Conservation (phyloP, 2,329 filamentous ascomycete genomes). For the Stachybotrys chartarum region DNA sequence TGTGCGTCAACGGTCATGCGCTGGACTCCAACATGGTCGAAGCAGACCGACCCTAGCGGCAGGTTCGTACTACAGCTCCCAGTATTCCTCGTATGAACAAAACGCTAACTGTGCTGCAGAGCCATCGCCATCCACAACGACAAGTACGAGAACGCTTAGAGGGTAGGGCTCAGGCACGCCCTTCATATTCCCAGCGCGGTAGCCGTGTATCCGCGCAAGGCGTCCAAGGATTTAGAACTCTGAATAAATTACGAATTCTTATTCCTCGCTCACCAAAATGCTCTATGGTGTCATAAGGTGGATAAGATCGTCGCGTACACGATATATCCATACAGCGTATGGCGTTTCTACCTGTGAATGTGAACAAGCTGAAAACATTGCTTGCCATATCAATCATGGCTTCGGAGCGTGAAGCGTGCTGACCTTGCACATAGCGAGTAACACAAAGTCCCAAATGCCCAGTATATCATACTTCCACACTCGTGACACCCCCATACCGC, state of each 20-base stretch:
- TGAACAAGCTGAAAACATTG: too few relatives aligned
- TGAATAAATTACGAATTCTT: background rate
- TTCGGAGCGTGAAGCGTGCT: too few relatives aligned
- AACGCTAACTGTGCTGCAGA: constrained; percentile 24
- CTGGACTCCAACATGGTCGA: constrained; percentile 96
- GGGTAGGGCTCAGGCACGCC: background rate
- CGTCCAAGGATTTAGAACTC: background rate
- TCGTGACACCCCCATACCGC: too few relatives aligned
- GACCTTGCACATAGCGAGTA: too few relatives aligned
- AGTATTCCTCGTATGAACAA: background rate
- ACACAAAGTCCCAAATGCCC: too few relatives aligned
- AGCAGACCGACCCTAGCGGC: constrained; percentile 92
- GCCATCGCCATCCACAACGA: constrained; percentile 69
- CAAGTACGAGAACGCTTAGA: constrained; percentile 48
- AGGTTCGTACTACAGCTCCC: constrained; percentile 41
- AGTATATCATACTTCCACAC: too few relatives aligned
- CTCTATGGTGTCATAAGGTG: background rate
- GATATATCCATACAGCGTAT: too few relatives aligned
- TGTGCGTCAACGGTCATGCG: constrained; percentile 91
- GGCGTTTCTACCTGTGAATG: too few relatives aligned
- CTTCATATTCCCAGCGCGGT: background rate
- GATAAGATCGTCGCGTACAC: too few relatives aligned
- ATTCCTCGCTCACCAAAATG: background rate
- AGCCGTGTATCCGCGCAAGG: background rate
- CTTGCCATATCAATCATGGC: too few relatives aligned